Evolutionary conservation across 495 filamentous ascomycete genomes (phyloP).

Genomic region (Hypoxylon trugodes): DNA sequence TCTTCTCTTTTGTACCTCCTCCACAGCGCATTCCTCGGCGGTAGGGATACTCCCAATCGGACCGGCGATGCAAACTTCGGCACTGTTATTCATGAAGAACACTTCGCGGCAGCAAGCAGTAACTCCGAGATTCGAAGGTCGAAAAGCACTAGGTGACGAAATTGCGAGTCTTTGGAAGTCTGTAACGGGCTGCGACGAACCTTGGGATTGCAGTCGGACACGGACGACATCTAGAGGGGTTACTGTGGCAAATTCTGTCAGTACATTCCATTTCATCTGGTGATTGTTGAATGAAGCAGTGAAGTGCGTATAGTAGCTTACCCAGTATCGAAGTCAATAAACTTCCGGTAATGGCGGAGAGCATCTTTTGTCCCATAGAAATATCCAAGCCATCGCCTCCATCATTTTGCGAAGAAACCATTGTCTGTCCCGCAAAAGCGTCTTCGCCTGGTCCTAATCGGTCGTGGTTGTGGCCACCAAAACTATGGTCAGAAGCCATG

Average conservation of each 20-base stretch:
- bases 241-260: slow-evolving; percentile 61
- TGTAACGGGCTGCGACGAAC: slow-evolving; percentile 51
- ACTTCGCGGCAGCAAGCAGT: slow-evolving; percentile 97
- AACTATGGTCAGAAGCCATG: slow-evolving; percentile 32
- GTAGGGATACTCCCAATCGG: slow-evolving; percentile 46
- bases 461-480: slow-evolving; percentile 40
- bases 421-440: slow-evolving; percentile 40
- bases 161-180: slow-evolving; percentile 53
- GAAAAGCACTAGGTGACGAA: slow-evolving; percentile 65
- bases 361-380: slow-evolving; percentile 87
- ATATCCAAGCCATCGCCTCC: slow-evolving; percentile 63
- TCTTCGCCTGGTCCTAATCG: slow-evolving; percentile 35
- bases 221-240: slow-evolving; percentile 97
- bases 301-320: slow-evolving; percentile 52
- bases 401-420: slow-evolving; percentile 44
- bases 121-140: slow-evolving; percentile 82
- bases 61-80: slow-evolving; percentile 77
- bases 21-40: slow-evolving; percentile 79
- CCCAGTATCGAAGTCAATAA: slow-evolving; percentile 88
- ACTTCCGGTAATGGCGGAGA: slow-evolving; percentile 90
- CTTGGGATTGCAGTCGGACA: slow-evolving; percentile 89
- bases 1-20: slow-evolving; percentile 81
- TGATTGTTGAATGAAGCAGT: not conserved
- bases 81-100: slow-evolving; percentile 91
- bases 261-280: not conserved